Conservation (phyloP, 2,329 filamentous ascomycete species). For the Calonectria hongkongensis region DNA sequence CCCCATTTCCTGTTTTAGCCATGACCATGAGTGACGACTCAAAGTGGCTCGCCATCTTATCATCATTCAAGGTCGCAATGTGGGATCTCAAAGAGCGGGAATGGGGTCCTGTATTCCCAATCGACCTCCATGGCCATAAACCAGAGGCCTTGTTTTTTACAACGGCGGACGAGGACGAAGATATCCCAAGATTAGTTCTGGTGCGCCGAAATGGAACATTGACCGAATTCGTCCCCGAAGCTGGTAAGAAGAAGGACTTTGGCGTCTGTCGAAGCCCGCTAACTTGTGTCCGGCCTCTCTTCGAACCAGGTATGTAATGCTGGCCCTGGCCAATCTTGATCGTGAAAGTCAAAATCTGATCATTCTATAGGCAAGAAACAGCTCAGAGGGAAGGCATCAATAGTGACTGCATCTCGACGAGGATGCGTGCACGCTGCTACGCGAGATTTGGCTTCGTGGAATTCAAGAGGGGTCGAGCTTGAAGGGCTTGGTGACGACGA, state of each 20-base stretch:
- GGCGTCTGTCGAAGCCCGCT: slow-evolving; percentile 72
- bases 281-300: slow-evolving; percentile 68
- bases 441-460: slow-evolving; percentile 67
- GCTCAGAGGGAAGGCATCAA: slow-evolving; percentile 43
- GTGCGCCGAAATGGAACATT: slow-evolving; percentile 79
- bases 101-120: slow-evolving; percentile 73
- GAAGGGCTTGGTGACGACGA: slow-evolving; percentile 68
- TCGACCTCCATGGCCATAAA: slow-evolving; percentile 72
- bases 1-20: slow-evolving; percentile 76
- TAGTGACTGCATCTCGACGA: slow-evolving; percentile 69
- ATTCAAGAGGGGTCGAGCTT: slow-evolving; percentile 65
- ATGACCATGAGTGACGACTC: slow-evolving; percentile 79
- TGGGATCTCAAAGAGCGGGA: slow-evolving; percentile 77
- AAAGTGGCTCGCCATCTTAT: slow-evolving; percentile 80
- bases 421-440: slow-evolving; percentile 70
- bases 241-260: slow-evolving; percentile 63
- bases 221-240: slow-evolving; percentile 72
- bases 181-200: slow-evolving; percentile 72
- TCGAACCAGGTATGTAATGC: slow-evolving; percentile 65
- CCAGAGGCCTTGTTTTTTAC: slow-evolving; percentile 80
- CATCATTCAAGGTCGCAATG: slow-evolving; percentile 73
- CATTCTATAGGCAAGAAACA: slow-evolving; percentile 39
- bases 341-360: slow-evolving; percentile 12
- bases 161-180: slow-evolving; percentile 58
- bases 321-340: neutral